Percentiles rank a stretch among this genome's conserved stretches.
Evolutionary conservation across 2,329 filamentous ascomycete species (phyloP).

Genomic region (Hypoxylon sp.): DNA sequence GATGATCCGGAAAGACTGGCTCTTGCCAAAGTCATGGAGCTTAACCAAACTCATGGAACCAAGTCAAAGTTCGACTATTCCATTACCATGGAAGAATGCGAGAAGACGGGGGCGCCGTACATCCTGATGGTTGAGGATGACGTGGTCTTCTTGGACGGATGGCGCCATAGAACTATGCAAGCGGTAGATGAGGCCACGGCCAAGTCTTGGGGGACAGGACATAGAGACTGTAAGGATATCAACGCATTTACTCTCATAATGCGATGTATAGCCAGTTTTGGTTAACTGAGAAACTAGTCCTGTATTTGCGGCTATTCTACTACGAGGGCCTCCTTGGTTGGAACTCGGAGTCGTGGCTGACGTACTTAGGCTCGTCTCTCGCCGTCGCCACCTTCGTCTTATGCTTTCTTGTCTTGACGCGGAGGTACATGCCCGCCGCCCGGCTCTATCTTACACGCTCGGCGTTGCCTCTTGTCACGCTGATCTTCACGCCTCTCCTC

Average conservation of each 20-base stretch:
- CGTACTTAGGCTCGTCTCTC: conserved; percentile 40
- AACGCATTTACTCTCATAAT: neutral
- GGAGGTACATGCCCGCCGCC: conserved; percentile 29
- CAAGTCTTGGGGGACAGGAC: conserved; percentile 41
- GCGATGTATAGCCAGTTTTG: neutral
- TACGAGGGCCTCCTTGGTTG: conserved; percentile 49
- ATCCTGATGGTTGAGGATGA: conserved; percentile 49
- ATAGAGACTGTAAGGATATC: conserved; percentile 12
- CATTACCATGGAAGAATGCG: conserved; percentile 45
- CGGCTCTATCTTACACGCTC: conserved; percentile 33
- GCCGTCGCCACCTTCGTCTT: conserved; percentile 1
- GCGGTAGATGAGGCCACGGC: conserved; percentile 36
- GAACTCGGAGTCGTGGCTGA: conserved; percentile 47
- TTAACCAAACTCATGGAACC: conserved; percentile 29
- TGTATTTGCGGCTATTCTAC: conserved; percentile 50
- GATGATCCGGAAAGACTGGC: conserved; percentile 30
- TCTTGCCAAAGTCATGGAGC: conserved; percentile 19
- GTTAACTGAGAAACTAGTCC: conserved; percentile 37
- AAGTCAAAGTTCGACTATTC: conserved; percentile 45
- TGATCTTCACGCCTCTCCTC: conserved; percentile 44
- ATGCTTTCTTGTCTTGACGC: conserved; percentile 20
- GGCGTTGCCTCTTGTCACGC: conserved; percentile 28
- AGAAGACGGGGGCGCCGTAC: conserved; percentile 39
- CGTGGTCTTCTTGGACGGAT: conserved; percentile 48
- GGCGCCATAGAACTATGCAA: conserved; percentile 41